Base-by-base conservation (phyloP, 2,329 filamentous ascomycete genomes). In the Metarhizium sp. region DNA sequence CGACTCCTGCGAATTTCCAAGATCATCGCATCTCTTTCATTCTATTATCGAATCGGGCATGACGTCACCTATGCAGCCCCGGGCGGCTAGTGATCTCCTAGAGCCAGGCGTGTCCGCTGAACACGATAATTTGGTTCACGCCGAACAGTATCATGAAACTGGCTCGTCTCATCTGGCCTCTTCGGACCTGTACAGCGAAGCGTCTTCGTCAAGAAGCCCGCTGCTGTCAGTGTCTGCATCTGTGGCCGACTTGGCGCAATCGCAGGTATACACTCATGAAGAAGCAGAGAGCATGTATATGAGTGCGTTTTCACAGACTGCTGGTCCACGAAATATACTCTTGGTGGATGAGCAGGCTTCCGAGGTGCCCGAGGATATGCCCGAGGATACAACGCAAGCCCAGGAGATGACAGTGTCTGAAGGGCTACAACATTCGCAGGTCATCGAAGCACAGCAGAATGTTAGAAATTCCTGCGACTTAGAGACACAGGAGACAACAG, bases 281-380 rank as follows among this genome's bases (percentile, higher is more conserved):
- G 88, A 92, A 59, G 88, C 88, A 0, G 85, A 90, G 64, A 94
- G 90, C 67, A 88, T 95, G 85, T 95, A 94, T 63, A 86, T 91
- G 84, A 92, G 84, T 59, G 84, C 84, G 1, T 80, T 86, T 52
- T 86, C 83, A 2, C 71, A 78, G 30, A 67, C 70, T 2, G 67
- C 71, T 38, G 65, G 66, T n/a, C 16, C 45, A 13, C 36, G 42
- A 32, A 32, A 46, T 13, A 51, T 18, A 20, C 6, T 18, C 13
- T 20, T 18, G 6, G 16, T 30, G 7, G 45, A 49, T 6, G 45
- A 48, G 45, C 20, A 16, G 3, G 45, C 25, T 30, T 8, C 45
- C 10, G 45, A 29, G 3, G 7, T 30, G 2, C 13, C 18, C n/a
- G 30, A 3, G 6, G 51, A 34, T 20, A 18, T 45, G 42, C n/a